A percentile compares a stretch with the other conserved stretches of the same genome.
These are phyloP conservation scores for Pigoraptor vietnamica DNA, from an alignment of 78 protist genomes.

Conservation along the genomic window DNA sequence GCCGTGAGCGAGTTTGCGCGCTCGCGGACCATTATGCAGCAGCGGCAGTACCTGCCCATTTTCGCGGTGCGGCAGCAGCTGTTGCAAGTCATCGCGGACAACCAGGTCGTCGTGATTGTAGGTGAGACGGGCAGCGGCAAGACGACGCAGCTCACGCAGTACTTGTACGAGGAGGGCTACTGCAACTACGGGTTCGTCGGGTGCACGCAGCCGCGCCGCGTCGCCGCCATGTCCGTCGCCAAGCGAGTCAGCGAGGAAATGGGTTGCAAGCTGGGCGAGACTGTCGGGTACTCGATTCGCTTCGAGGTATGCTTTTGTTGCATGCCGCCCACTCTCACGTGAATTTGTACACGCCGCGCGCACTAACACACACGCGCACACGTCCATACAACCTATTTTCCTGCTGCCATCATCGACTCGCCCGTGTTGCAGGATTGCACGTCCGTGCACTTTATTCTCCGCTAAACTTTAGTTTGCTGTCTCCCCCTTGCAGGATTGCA, in stretches of 20 bases:
- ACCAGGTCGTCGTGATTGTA: constrained; percentile 78
- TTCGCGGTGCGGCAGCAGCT: constrained; percentile 66
- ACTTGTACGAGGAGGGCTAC: constrained; percentile 90
- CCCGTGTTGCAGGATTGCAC: not conserved
- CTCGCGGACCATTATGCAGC: constrained; percentile 73
- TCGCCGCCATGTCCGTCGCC: constrained; percentile 96
- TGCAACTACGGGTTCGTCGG: constrained; percentile 74
- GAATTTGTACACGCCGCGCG: not conserved
- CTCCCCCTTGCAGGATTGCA: not conserved
- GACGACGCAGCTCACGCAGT: constrained; percentile 92
- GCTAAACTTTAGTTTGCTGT: not conserved
- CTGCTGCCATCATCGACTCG: not conserved
- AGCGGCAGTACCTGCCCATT: constrained; percentile 92
- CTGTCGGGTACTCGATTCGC: constrained; percentile 85
- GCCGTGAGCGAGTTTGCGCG: constrained; percentile 76
- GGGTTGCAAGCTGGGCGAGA: constrained; percentile 56
- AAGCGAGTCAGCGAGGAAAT: constrained; percentile 92
- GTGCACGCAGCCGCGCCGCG: constrained; percentile 97
- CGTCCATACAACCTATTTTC: not conserved
- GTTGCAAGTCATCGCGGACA: constrained; percentile 76
- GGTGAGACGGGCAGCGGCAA: constrained; percentile 98
- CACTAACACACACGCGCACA: not conserved
- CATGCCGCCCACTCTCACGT: too few species aligned
- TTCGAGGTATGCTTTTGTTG: constrained; percentile 68
- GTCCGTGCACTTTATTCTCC: not conserved